These are phyloP conservation scores for Saussurea involucrata DNA, from an alignment of 129 eudicot species.

Conservation along the genomic window DNA sequence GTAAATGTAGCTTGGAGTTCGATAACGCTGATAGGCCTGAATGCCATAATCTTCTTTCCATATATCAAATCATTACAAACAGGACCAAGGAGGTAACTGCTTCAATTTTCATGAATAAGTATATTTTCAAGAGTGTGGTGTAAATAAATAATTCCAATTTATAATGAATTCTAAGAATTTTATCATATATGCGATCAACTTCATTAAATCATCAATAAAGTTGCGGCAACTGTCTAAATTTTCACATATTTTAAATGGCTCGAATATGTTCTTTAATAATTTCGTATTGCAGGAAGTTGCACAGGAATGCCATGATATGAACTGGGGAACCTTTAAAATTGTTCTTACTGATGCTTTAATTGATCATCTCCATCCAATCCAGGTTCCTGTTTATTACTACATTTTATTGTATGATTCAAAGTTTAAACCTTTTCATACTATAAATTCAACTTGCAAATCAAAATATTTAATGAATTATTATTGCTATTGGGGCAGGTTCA, in stretches of 20 bases:
- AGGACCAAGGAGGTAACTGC: slow-evolving; percentile 80
- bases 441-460: background rate
- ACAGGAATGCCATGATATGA: slow-evolving; percentile 82
- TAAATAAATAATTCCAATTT: too few relatives aligned
- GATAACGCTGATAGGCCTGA: slow-evolving; percentile 94
- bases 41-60: slow-evolving; percentile 84
- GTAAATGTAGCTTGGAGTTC: slow-evolving; percentile 70
- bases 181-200: background rate
- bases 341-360: slow-evolving; percentile 80
- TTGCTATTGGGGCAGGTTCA: too few relatives aligned
- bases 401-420: background rate
- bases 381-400: slow-evolving; percentile 40
- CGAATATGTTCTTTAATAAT: background rate
- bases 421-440: background rate
- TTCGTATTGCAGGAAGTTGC: slow-evolving; percentile 63
- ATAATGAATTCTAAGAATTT: too few relatives aligned
- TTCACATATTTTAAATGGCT: background rate
- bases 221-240: background rate
- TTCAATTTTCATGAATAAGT: background rate
- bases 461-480: background rate
- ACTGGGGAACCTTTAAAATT: slow-evolving; percentile 81
- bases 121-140: too few relatives aligned
- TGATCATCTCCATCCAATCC: slow-evolving; percentile 84
- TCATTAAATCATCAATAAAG: background rate
- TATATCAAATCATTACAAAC: slow-evolving; percentile 83